Evolutionary conservation across 2,329 filamentous ascomycete species (phyloP).

Genomic region (Penicillium expansum): DNA sequence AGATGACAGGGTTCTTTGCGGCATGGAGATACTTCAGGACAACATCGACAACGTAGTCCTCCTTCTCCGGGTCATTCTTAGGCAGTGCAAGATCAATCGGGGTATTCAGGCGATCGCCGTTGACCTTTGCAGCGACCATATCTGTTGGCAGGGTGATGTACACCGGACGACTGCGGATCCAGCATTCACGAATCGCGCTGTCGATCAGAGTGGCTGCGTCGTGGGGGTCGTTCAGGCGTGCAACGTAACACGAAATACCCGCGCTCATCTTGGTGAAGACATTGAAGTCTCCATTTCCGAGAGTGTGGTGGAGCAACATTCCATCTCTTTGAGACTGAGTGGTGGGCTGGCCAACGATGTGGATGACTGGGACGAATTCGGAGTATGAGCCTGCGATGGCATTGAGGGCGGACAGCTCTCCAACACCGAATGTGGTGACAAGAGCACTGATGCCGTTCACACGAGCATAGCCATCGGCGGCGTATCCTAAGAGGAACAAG

Average conservation of each 20-base stretch:
- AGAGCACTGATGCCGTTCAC: slow-evolving; percentile 68
- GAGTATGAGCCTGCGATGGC: slow-evolving; percentile 72
- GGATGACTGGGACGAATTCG: slow-evolving; percentile 67
- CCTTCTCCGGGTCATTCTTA: slow-evolving; percentile 65
- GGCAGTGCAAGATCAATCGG: slow-evolving; percentile 66
- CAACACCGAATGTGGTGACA: slow-evolving; percentile 74
- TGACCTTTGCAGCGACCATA: slow-evolving; percentile 72
- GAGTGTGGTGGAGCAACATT: slow-evolving; percentile 62
- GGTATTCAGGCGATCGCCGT: slow-evolving; percentile 67
- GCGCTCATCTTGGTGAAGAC: slow-evolving; percentile 78
- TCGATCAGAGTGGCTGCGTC: slow-evolving; percentile 76
- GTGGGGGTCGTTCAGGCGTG: slow-evolving; percentile 66
- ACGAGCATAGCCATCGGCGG: slow-evolving; percentile 75
- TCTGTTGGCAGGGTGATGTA: slow-evolving; percentile 83
- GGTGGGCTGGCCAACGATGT: slow-evolving; percentile 57
- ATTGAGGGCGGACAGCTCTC: slow-evolving; percentile 65
- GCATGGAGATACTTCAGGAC: slow-evolving; percentile 69
- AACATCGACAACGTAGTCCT: slow-evolving; percentile 79
- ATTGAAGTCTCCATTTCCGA: slow-evolving; percentile 75
- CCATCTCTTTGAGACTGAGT: slow-evolving; percentile 48
- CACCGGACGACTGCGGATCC: slow-evolving; percentile 70
- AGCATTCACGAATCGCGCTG: slow-evolving; percentile 71
- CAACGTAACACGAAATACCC: slow-evolving; percentile 67
- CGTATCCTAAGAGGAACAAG: slow-evolving; percentile 55
- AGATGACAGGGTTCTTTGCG: slow-evolving; percentile 71